These are phyloP conservation scores for Sporormia fimetaria DNA, from an alignment of 495 filamentous ascomycete species.

Conservation along the genomic window DNA sequence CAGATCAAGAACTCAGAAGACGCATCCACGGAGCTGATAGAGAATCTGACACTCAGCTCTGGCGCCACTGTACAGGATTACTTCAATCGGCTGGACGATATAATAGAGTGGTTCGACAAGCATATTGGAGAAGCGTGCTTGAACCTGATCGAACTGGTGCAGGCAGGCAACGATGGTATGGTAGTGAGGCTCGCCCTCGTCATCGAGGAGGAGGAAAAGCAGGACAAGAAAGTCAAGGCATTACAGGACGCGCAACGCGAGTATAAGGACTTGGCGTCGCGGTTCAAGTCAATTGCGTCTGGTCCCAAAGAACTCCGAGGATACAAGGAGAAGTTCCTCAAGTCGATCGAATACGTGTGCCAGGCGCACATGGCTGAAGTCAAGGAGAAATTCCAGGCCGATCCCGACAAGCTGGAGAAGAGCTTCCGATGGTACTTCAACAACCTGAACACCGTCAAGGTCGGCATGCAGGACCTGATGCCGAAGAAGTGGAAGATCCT, in stretches of 20 bases:
- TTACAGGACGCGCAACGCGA: constrained; percentile 89
- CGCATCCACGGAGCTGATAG: constrained; percentile 31
- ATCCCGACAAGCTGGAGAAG: constrained; percentile 77
- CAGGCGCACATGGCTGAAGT: constrained; percentile 62
- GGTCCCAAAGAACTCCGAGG: constrained; percentile 84
- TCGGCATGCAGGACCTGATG: constrained; percentile 79
- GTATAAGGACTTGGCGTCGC: constrained; percentile 81
- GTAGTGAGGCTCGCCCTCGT: constrained; percentile 85
- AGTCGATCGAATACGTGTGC: constrained; percentile 62
- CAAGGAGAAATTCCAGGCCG: constrained; percentile 63
- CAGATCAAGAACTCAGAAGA: constrained; percentile 41
- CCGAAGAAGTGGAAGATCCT: constrained; percentile 98
- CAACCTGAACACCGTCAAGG: constrained; percentile 80
- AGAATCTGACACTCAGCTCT: constrained; percentile 45
- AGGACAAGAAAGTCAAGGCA: constrained; percentile 78
- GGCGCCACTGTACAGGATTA: constrained; percentile 68
- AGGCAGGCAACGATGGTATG: constrained; percentile 71
- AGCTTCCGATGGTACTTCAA: constrained; percentile 92
- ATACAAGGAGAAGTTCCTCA: constrained; percentile 90
- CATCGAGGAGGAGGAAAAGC: constrained; percentile 91
- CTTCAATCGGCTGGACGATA: constrained; percentile 76
- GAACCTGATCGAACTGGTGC: constrained; percentile 77
- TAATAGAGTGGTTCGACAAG: constrained; percentile 89
- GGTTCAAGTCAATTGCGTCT: constrained; percentile 89
- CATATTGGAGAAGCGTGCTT: constrained; percentile 79